phyloP scores from a whole-genome alignment of 345 rosid genomes.

The Linum usitatissimum region DNA sequence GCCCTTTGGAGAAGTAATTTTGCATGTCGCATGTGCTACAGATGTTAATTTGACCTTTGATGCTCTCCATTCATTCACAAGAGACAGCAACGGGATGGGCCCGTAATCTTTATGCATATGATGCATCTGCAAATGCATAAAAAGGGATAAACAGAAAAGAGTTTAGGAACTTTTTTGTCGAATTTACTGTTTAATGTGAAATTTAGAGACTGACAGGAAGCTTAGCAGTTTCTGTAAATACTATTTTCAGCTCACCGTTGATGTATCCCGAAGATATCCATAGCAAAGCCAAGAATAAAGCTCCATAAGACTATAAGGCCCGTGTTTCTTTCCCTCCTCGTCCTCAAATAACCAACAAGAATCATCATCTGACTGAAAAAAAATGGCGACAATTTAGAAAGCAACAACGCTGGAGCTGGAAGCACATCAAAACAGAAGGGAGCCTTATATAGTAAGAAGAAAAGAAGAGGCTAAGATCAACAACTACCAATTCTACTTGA shows the following conservation, averaged over 20 bases:
- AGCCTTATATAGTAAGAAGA: background rate
- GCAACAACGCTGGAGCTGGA: background rate
- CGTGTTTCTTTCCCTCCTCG: conserved; percentile 54
- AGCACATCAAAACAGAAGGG: background rate
- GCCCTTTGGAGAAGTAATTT: conserved; percentile 21
- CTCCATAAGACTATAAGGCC: conserved; percentile 63
- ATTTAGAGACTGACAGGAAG: background rate
- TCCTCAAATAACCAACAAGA: conserved; percentile 80
- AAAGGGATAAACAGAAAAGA: background rate
- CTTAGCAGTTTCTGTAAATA: background rate
- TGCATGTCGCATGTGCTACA: conserved; percentile 20
- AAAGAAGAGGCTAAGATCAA: background rate
- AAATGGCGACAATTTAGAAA: background rate
- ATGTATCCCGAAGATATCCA: conserved; percentile 52
- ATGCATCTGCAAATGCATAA: conserved; percentile 41
- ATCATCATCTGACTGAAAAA: conserved; percentile 46
- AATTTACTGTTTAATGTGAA: background rate
- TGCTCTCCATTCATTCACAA: conserved; percentile 44
- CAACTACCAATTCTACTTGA: conserved; percentile 36
- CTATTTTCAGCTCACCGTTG: conserved; percentile 35
- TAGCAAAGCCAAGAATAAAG: conserved; percentile 52
- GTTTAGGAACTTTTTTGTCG: background rate
- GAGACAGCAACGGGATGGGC: conserved; percentile 41
- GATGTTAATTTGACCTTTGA: conserved; percentile 17
- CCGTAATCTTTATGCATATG: conserved; percentile 44